Evolutionary conservation across 768 basidiomycete species (phyloP), one percentile per base, ranked within the genome.

Genomic region (Russula ochroleuca): DNA sequence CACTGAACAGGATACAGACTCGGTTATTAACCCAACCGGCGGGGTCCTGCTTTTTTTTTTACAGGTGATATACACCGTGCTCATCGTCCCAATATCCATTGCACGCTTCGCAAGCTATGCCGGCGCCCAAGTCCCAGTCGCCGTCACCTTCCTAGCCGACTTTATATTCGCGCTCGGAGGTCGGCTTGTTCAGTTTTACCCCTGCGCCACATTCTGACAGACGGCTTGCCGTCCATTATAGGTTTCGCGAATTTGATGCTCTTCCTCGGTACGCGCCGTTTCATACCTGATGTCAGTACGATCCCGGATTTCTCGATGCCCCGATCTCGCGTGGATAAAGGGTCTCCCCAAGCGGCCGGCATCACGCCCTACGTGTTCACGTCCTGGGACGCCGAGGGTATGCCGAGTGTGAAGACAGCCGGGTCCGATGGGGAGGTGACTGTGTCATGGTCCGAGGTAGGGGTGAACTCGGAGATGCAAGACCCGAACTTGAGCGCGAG

Each of bases 21-120:
- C 28, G 28, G 28, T 35, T 35, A 8, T 8, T 35, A 8, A 35
- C 35, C 35, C 7, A 37, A 51, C 41, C 40, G 23, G 45, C 45
- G 25, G 35, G 17, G 35, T 35, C 10, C 35, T 35, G 28, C 28
- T 35, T 35, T 6, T 35, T 5, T 23, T 31, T 10, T 21, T 50
- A 33, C 47, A 72, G 67, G 70, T 76, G 15, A 72, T 69, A 14
- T 77, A 76, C 66, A 70, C 68, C 13, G 48, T 74, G 8, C 65
- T 75, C 47, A 69, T 77, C 38, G 41, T 75, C 8, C 75, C 76
- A 2, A 74, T 77, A n/a, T 72, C 75, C 15, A 64, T 72, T 10
- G 69, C 73, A 5, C 73, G 75, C 23, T 73, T 76, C 59, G 64
- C 72, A 11, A 51, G 63, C 41, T 76, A 74, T 61, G 65, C 72